Percentiles rank a stretch among this genome's conserved stretches.
phyloP scores from a whole-genome alignment of 78 protist species.

The Dictyostelium brefeldianum region DNA sequence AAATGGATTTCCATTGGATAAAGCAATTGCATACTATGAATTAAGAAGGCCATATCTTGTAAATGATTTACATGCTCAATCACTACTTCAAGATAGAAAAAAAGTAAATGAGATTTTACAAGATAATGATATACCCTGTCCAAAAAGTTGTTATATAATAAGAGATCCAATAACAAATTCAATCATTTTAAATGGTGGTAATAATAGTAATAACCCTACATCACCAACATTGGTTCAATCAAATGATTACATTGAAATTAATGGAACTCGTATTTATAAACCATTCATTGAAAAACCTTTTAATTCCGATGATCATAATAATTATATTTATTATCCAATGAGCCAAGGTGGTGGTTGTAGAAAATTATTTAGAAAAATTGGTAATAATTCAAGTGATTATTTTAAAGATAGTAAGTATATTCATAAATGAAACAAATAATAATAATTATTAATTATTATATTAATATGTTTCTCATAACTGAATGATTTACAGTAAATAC shows the following conservation, averaged over 20 bases:
- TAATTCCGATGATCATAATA: conserved; percentile 96
- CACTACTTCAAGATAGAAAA: conserved; percentile 62
- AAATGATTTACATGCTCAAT: conserved; percentile 89
- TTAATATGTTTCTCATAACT: neutral
- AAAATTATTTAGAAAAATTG: conserved; percentile 95
- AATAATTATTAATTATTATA: neutral
- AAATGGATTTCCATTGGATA: conserved; percentile 91
- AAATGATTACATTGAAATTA: conserved; percentile 71
- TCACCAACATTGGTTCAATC: neutral
- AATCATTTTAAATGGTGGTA: neutral
- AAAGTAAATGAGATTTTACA: conserved; percentile 71
- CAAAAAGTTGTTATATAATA: conserved; percentile 18
- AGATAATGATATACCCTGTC: conserved; percentile 76
- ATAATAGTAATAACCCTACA: neutral
- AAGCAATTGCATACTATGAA: conserved; percentile 75
- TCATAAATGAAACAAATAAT: no score
- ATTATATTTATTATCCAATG: conserved; percentile 92
- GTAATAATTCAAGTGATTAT: conserved; percentile 85
- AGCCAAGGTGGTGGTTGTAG: conserved; percentile 92
- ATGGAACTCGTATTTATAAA: conserved; percentile 87
- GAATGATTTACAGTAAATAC: conserved; percentile 28
- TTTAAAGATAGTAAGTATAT: conserved; percentile 34
- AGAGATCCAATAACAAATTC: neutral
- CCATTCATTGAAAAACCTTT: conserved; percentile 98
- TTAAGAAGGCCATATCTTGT: conserved; percentile 81